Evolutionary conservation across 495 filamentous ascomycete genomes (phyloP).

Genomic region (Tuber calosporum): DNA sequence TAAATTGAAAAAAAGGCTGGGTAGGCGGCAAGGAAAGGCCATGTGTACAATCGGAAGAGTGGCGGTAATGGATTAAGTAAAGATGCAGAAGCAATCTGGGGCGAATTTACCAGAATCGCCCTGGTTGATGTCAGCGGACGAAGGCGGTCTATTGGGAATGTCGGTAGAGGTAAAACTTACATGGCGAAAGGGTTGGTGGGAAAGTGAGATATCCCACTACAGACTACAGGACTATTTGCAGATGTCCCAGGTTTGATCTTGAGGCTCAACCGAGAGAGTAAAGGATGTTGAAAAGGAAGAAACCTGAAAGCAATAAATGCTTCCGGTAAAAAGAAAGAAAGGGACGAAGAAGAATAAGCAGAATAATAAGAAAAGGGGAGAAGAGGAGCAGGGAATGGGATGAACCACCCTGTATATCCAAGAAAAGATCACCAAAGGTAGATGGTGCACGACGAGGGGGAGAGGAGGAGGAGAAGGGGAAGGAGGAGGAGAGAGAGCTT

Average conservation of each 20-base stretch:
- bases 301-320: constrained; percentile 3
- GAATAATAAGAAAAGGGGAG: constrained; percentile 10
- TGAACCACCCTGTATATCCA: constrained; percentile 2
- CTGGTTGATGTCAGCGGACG: constrained; percentile 40
- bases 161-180: neutral
- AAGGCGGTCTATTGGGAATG: neutral
- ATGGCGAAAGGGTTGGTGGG: neutral
- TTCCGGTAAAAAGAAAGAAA: constrained; percentile 4
- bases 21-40: constrained; percentile 88
- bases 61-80: constrained; percentile 81
- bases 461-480: neutral
- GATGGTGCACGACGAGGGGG: constrained; percentile 1
- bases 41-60: constrained; percentile 76
- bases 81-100: constrained; percentile 79
- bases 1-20: constrained; percentile 82
- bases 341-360: neutral
- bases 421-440: neutral
- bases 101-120: constrained; percentile 77
- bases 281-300: neutral
- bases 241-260: neutral
- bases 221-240: neutral
- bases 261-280: neutral
- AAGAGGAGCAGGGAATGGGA: constrained; percentile 6
- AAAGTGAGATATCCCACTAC: neutral
- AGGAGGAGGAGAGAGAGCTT: neutral